Evolutionary conservation across 2,329 filamentous ascomycete genomes (phyloP).

Genomic region (Bipolaris bicolor): DNA sequence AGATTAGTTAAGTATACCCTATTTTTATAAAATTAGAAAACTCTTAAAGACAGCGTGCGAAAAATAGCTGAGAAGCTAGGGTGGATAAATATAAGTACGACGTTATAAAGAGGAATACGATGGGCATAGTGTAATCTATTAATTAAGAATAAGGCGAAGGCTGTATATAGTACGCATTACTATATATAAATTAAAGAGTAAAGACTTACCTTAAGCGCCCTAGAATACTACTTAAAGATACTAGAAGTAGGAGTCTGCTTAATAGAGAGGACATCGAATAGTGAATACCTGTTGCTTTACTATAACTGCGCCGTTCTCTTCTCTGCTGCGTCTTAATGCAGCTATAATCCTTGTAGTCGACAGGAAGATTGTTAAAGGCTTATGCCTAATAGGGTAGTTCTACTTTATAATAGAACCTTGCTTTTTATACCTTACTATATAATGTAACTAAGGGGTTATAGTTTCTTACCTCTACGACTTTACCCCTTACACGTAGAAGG

Average conservation of each 20-base stretch:
- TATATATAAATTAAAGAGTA: not conserved
- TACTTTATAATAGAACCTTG: not conserved
- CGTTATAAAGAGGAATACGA: not conserved
- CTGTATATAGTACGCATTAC: constrained; percentile 2
- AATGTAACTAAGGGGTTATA: not conserved
- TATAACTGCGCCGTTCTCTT: not conserved
- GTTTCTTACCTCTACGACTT: not conserved
- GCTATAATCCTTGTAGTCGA: not conserved
- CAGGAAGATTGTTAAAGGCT: not conserved
- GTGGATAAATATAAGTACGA: constrained; percentile 1
- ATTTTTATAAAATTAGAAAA: not conserved
- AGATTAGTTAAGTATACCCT: constrained; percentile 1
- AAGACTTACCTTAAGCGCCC: not conserved
- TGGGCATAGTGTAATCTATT: constrained; percentile 2
- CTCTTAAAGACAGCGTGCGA: constrained; percentile 4
- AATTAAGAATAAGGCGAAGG: not conserved
- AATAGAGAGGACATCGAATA: not conserved
- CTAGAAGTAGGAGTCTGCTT: constrained; percentile 2
- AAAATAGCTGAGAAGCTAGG: not conserved
- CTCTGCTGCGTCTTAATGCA: not conserved
- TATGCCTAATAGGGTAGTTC: not conserved
- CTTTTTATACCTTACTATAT: not conserved
- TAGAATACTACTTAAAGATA: constrained; percentile 2
- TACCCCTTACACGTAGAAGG: not conserved
- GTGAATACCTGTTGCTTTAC: not conserved